Conservation (phyloP, 2,329 filamentous ascomycete species). For the Ascochyta pisi region DNA sequence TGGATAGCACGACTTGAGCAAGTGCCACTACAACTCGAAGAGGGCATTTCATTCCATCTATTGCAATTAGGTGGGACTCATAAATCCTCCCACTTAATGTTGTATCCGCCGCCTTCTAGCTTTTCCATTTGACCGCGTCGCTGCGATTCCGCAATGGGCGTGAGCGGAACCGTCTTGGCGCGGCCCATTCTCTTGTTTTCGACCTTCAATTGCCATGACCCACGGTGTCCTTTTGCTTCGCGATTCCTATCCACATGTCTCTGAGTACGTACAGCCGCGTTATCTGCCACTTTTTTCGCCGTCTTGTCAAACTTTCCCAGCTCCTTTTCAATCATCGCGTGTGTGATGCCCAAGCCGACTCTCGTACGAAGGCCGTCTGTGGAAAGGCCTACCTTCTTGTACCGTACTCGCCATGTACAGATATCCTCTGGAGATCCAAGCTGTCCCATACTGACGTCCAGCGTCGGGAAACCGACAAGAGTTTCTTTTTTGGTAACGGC, state of each 20-base stretch:
- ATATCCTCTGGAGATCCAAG: conserved; percentile 15
- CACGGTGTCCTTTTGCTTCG: not conserved
- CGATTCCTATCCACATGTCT: not conserved
- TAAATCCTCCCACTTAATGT: conserved; percentile 8
- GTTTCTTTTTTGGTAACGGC: conserved; percentile 20
- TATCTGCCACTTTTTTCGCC: not conserved
- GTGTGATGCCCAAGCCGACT: not conserved
- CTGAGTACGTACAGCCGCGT: not conserved
- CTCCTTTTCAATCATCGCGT: conserved; percentile 12
- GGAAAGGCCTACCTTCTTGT: conserved; percentile 32
- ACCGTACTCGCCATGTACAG: conserved; percentile 30
- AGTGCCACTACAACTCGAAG: too few species aligned
- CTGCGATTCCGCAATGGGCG: conserved; percentile 1
- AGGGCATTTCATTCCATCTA: too few species aligned
- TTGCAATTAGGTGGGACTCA: too few species aligned
- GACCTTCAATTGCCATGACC: not conserved
- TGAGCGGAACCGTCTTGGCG: not conserved
- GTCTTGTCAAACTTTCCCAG: not conserved
- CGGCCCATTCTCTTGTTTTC: not conserved
- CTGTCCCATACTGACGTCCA: conserved; percentile 23
- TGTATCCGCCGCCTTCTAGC: conserved; percentile 1
- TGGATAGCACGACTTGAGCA: too few species aligned
- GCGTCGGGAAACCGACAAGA: conserved; percentile 35
- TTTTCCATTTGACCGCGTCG: conserved; percentile 4
- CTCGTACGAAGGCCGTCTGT: too few species aligned